Conservation (phyloP, 768 basidiomycete genomes). For the Boletus subcaerulescens region DNA sequence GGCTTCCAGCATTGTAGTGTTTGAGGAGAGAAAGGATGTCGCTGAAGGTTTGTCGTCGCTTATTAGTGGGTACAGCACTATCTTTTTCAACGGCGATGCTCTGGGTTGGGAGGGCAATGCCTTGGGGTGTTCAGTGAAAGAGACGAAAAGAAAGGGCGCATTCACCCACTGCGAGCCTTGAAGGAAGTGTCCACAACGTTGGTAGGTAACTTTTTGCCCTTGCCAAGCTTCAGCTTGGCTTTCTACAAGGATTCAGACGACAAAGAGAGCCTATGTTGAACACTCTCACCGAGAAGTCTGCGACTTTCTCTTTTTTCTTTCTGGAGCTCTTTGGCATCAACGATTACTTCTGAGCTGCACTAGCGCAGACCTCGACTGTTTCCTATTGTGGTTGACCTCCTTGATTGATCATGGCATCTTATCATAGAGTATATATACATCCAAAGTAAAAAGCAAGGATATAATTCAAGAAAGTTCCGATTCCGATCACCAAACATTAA, state of each 20-base stretch:
- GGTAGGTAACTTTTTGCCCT: slow-evolving; percentile 75
- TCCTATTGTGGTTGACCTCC: slow-evolving; percentile 3
- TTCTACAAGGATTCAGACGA: slow-evolving; percentile 51
- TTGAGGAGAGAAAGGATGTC: slow-evolving; percentile 77
- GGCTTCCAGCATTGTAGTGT: slow-evolving; percentile 76
- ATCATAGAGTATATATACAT: slow-evolving; percentile 8
- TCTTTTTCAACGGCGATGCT: slow-evolving; percentile 63
- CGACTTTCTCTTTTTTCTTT: slow-evolving; percentile 82
- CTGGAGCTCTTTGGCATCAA: slow-evolving; percentile 83
- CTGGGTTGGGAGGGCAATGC: slow-evolving; percentile 87
- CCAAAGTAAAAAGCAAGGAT: slow-evolving; percentile 1
- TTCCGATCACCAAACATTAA: slow-evolving; percentile 27
- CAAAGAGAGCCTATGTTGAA: background rate
- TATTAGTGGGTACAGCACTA: slow-evolving; percentile 63
- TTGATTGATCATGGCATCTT: background rate
- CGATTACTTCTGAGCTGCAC: background rate
- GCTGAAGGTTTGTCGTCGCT: slow-evolving; percentile 66
- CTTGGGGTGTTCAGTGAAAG: slow-evolving; percentile 39
- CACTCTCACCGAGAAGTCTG: slow-evolving; percentile 73
- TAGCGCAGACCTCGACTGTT: background rate
- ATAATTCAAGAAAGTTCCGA: slow-evolving; percentile 2
- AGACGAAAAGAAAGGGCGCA: background rate
- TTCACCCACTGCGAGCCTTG: slow-evolving; percentile 80
- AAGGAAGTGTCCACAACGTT: slow-evolving; percentile 97
- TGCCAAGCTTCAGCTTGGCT: slow-evolving; percentile 95